Evolutionary conservation across 306 rosid genomes (phyloP).

Genomic region (Comarum palustre): DNA sequence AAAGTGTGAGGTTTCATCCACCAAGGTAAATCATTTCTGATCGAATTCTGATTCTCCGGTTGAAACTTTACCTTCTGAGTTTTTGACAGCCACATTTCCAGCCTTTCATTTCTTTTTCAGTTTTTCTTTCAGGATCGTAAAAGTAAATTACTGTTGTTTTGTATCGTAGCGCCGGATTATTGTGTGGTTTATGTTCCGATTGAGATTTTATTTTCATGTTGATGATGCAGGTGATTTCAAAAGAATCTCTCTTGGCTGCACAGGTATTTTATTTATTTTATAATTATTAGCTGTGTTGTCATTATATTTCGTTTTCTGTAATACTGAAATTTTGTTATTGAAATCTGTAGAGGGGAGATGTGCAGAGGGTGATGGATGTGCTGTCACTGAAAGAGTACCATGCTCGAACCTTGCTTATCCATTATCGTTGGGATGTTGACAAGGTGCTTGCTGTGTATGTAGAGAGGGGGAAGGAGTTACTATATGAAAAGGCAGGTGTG

Average conservation of each 20-base stretch:
- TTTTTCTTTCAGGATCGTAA: neutral
- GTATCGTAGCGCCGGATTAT: neutral
- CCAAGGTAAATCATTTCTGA: slow-evolving; percentile 18
- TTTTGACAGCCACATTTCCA: no score
- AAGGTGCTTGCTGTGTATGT: slow-evolving; percentile 29
- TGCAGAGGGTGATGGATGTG: slow-evolving; percentile 35
- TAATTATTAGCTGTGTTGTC: neutral
- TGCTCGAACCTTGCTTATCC: slow-evolving; percentile 40
- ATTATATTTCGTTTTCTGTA: neutral
- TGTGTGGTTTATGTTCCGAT: neutral
- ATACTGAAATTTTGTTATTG: neutral
- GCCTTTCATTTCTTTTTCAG: no score
- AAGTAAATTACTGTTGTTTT: neutral
- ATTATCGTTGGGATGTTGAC: slow-evolving; percentile 44
- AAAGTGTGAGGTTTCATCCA: neutral
- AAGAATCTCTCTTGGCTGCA: slow-evolving; percentile 28
- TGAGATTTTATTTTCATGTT: neutral
- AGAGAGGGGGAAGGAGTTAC: slow-evolving; percentile 32
- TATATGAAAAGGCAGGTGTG: slow-evolving; percentile 40
- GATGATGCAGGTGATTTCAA: slow-evolving; percentile 26
- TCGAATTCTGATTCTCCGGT: neutral
- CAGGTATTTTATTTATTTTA: slow-evolving; percentile 17
- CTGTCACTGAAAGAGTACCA: slow-evolving; percentile 38
- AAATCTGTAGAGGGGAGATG: slow-evolving; percentile 32
- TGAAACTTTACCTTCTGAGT: neutral